phyloP scores from a whole-genome alignment of 768 basidiomycete species.

The Collybia sp. region DNA sequence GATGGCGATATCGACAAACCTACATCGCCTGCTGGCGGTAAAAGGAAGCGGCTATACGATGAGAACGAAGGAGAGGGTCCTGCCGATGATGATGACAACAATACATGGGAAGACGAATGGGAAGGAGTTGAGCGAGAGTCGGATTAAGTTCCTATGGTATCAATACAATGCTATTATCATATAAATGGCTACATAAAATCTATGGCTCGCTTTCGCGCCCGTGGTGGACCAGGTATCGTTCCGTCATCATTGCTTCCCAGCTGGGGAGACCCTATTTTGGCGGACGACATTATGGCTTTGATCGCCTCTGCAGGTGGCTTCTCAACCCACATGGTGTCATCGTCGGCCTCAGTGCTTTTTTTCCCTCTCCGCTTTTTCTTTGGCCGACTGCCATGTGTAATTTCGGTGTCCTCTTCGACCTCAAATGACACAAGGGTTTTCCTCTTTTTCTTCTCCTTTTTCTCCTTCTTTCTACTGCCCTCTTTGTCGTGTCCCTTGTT shows the following conservation, averaged over 20 bases:
- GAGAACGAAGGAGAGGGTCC: constrained; percentile 9
- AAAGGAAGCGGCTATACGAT: constrained; percentile 20
- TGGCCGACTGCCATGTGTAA: constrained; percentile 31
- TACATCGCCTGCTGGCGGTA: constrained; percentile 8
- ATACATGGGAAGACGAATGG: constrained; percentile 18
- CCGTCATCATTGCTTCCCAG: constrained; percentile 16
- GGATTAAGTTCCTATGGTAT: constrained; percentile 8
- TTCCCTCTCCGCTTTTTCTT: constrained; percentile 41
- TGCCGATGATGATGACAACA: constrained; percentile 18
- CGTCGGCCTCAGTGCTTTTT: constrained; percentile 30
- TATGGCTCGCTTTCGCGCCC: constrained; percentile 64
- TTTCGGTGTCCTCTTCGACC: constrained; percentile 58
- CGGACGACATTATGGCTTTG: constrained; percentile 22
- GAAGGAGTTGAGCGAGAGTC: constrained; percentile 21
- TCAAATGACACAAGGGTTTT: constrained; percentile 74
- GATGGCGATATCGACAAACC: constrained; percentile 20
- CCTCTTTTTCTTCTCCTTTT: constrained; percentile 31
- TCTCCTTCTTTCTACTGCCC: constrained; percentile 41
- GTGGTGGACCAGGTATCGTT: constrained; percentile 14
- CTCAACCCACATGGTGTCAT: constrained; percentile 68
- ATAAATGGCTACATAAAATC: constrained; percentile 58
- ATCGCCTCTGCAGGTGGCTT: constrained; percentile 51
- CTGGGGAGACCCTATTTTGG: constrained; percentile 12
- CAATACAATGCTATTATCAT: not conserved
- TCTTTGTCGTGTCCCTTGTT: constrained; percentile 25